Evolutionary conservation across 2,329 filamentous ascomycete species (phyloP), one percentile per base, ranked within the genome.

Genomic region (Scopulariopsis brevicaulis): DNA sequence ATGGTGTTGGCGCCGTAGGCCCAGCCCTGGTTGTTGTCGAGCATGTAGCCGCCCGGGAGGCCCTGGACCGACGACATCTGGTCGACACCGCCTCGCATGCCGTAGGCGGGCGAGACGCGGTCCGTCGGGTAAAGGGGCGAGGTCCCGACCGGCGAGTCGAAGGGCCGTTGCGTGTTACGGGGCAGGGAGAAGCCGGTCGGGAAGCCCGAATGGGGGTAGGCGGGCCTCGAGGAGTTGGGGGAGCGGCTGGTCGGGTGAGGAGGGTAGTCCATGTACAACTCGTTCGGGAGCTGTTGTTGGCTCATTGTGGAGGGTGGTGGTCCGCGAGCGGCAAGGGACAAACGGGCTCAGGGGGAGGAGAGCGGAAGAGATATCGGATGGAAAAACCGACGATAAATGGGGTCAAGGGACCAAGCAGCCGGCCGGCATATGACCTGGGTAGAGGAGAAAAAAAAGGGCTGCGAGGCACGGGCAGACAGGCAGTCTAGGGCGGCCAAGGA

Each of bases 21-120:
- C 91, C 91, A 96, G 11, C 55, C 54, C 67, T 90, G 87, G 68
- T 84, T 83, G 66, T 91, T 89, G 64, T 92, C 77, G 57, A 80
- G 66, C 73, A 81, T 77, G 60, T 80, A 81, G 35, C 70, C 71
- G 22, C 68, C 68, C 6, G 58, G 28, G 34, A 79, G 68, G 59
- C 70, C 65, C 40, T 67, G 67, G 63, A 64, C 60, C 48, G 69
- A 63, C 63, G 71, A 64, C 69, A 79, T 71, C 65, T 70, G 69
- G 59, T 77, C 81, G 65, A 82, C 78, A 59, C 78, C 80, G 1
- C 43, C 46, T 62, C 89, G 86, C 56, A 75, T 75, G 59, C 78
- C 82, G 65, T 73, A 74, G 78, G 77, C 64, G 77, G 77, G 70
- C 77, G 84, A 72, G 34, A 55, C 34, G 77, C 87, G 72, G 72